These are phyloP conservation scores for Botrytis pseudocinerea DNA, from an alignment of 2,329 filamentous ascomycete genomes.

Conservation along the genomic window DNA sequence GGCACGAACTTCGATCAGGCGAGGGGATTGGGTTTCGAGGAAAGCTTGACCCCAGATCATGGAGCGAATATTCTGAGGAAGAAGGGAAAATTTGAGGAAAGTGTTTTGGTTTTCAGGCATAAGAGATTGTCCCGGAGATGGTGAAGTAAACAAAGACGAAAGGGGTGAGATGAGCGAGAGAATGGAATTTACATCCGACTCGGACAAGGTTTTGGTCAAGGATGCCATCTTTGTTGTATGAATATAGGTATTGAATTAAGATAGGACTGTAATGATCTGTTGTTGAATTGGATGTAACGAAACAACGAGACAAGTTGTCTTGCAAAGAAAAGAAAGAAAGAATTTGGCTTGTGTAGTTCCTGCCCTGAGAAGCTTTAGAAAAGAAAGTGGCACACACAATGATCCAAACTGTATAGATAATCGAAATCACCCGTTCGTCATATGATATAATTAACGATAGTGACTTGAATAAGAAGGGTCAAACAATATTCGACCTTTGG, in stretches of 20 bases:
- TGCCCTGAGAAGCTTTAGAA: not conserved
- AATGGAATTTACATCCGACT: not conserved
- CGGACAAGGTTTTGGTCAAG: not conserved
- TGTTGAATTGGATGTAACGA: not conserved
- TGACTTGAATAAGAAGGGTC: not conserved
- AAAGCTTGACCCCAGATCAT: slow-evolving; percentile 19
- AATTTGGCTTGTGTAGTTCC: not conserved
- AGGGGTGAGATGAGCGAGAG: not conserved
- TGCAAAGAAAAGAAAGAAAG: not conserved
- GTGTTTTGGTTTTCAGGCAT: no score
- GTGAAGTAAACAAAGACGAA: not conserved
- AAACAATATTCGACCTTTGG: not conserved
- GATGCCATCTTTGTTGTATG: not conserved
- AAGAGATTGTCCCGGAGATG: not conserved
- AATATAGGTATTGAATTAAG: not conserved
- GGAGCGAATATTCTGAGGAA: not conserved
- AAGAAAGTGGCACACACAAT: not conserved
- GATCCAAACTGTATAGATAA: not conserved
- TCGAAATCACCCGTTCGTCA: not conserved
- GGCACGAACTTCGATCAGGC: slow-evolving; percentile 16
- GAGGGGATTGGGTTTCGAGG: slow-evolving; percentile 8
- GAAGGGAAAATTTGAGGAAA: not conserved
- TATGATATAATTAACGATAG: not conserved
- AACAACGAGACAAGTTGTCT: not conserved
- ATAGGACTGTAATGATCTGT: not conserved